These are phyloP conservation scores for Metarhizium sp. DNA, from an alignment of 2,329 filamentous ascomycete species.

Conservation along the genomic window DNA sequence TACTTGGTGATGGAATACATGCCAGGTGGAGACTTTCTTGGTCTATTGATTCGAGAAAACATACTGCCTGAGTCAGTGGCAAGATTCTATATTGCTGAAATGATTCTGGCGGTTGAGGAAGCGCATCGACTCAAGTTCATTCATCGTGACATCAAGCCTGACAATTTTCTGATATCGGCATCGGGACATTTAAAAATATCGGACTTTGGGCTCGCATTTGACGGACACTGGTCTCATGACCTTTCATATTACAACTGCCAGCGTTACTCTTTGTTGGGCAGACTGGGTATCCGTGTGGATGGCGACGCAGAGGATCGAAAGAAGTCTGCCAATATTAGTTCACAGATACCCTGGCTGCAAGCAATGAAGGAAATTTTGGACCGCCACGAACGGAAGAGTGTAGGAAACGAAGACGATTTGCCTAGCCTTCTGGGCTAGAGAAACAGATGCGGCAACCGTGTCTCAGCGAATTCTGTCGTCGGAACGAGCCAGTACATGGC, in stretches of 20 bases:
- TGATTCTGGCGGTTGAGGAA: constrained; percentile 92
- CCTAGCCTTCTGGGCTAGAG: constrained; percentile 55
- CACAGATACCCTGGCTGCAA: constrained; percentile 23
- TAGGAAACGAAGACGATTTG: constrained; percentile 18
- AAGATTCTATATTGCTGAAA: constrained; percentile 86
- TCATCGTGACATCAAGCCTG: constrained; percentile 91
- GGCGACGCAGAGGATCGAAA: constrained; percentile 65
- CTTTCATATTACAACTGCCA: constrained; percentile 79
- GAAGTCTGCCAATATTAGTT: constrained; percentile 32
- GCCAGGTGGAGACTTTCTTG: constrained; percentile 91
- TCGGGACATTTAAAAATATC: constrained; percentile 91
- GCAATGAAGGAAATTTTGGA: constrained; percentile 20
- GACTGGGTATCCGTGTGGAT: constrained; percentile 61
- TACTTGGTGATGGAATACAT: constrained; percentile 99
- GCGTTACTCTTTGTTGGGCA: constrained; percentile 68
- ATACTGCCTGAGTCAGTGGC: constrained; percentile 69
- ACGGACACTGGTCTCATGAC: constrained; percentile 91
- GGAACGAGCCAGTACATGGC: constrained; percentile 99
- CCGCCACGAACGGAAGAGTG: constrained; percentile 22
- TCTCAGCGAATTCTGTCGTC: constrained; percentile 74
- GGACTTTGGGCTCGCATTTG: constrained; percentile 91
- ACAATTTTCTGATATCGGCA: constrained; percentile 88
- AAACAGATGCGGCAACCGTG: constrained; percentile 57
- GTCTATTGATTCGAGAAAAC: constrained; percentile 76
- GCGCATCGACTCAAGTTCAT: constrained; percentile 83